Evolutionary conservation across 352 stramenopile species (phyloP).

Genomic region (Phytophthora foliorum): DNA sequence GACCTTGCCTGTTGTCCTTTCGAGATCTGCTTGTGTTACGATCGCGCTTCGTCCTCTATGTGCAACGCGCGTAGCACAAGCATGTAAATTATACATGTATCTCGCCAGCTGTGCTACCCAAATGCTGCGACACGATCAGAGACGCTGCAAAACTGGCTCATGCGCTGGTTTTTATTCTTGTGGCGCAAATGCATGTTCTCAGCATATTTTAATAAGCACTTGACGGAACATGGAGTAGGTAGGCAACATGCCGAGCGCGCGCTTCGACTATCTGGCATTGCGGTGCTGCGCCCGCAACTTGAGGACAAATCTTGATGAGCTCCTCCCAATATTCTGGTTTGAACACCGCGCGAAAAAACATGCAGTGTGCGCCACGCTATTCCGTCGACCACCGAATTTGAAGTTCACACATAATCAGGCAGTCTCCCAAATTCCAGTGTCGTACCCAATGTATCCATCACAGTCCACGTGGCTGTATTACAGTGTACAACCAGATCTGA

Average conservation of each 20-base stretch:
- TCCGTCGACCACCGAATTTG: conserved; percentile 13
- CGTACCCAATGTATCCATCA: neutral
- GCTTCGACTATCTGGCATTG: too few relatives aligned
- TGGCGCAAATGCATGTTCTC: neutral
- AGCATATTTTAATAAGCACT: conserved; percentile 18
- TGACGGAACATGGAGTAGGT: too few relatives aligned
- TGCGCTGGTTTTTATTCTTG: conserved; percentile 11
- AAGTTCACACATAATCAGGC: conserved; percentile 5
- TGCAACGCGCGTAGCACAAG: conserved; percentile 22
- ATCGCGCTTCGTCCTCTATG: conserved; percentile 8
- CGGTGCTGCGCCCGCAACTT: too few relatives aligned
- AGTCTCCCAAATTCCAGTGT: neutral
- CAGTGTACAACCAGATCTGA: conserved; percentile 10
- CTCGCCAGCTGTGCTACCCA: conserved; percentile 18
- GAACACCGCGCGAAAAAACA: too few relatives aligned
- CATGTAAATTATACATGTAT: too few relatives aligned
- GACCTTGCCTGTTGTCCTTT: conserved; percentile 6
- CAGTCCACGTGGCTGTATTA: conserved; percentile 12
- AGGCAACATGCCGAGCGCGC: too few relatives aligned
- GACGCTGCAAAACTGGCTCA: conserved; percentile 20
- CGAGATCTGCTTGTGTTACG: conserved; percentile 14
- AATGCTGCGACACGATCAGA: conserved; percentile 27
- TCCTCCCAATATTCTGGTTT: too few relatives aligned
- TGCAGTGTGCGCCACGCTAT: conserved; percentile 16
- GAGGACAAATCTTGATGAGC: conserved; percentile 1